Conservation (phyloP, 352 stramenopile genomes). For the Lagenidium giganteum region DNA sequence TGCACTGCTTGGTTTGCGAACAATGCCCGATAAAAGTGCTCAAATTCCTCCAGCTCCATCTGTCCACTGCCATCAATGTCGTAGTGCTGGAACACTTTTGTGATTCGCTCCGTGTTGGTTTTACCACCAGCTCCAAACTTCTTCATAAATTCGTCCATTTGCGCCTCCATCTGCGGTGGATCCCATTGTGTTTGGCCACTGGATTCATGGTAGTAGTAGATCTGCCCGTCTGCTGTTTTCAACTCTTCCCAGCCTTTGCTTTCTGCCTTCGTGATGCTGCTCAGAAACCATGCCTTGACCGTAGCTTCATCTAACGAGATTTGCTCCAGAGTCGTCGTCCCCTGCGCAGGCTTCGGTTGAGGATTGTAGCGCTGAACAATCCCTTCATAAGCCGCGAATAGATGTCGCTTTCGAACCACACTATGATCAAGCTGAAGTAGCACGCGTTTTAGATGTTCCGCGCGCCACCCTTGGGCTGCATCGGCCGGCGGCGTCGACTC, state of each 20-base stretch:
- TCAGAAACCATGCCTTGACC: conserved; percentile 28
- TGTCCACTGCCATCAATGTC: conserved; percentile 61
- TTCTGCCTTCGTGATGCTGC: conserved; percentile 38
- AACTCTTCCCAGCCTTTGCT: conserved; percentile 57
- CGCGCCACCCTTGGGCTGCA: no score
- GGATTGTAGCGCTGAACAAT: conserved; percentile 22
- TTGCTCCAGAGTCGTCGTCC: no score
- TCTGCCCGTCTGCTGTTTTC: conserved; percentile 36
- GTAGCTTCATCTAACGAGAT: conserved; percentile 19
- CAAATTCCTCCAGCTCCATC: conserved; percentile 53
- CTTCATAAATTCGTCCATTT: conserved; percentile 46
- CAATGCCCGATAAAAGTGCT: conserved; percentile 45
- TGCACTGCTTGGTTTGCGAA: no score
- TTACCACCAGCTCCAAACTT: conserved; percentile 22
- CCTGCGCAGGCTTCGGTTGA: no score
- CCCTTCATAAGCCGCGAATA: conserved; percentile 19
- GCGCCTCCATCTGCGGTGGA: conserved; percentile 37
- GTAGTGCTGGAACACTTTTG: conserved; percentile 62
- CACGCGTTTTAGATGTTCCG: conserved; percentile 13
- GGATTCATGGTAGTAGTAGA: conserved; percentile 65
- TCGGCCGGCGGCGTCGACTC: no score
- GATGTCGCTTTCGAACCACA: conserved; percentile 23
- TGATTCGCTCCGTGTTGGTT: conserved; percentile 41
- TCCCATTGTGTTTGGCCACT: conserved; percentile 63
- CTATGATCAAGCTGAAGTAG: conserved; percentile 30